Base-by-base conservation (phyloP, 805 yeast genomes). In the Nakazawaea wyomingensis region DNA sequence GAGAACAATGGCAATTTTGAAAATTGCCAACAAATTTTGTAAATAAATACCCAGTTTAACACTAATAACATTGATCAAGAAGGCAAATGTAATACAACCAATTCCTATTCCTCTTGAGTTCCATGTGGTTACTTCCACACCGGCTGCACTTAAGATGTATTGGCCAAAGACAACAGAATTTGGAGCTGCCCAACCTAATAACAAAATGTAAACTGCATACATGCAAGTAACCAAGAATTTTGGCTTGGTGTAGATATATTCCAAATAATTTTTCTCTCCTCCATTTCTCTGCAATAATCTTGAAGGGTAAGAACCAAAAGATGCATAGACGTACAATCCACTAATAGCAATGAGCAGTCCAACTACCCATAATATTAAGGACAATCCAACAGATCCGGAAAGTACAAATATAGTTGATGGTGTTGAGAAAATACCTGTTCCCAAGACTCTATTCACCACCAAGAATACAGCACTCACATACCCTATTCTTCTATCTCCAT, bases 141-240 rank as follows among this genome's bases (percentile, higher is more conserved):
- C 82, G 5, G 90, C 89, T 9, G 95, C 95, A 32, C 74, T 76
- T 47, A 85, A 68, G 47, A 86, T 70, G 63, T 83, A 85, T 55
- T 82, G 83, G 24, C 95, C 95, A 50, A 83, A 83, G 28, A 84
- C 86, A 39, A 84, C 78, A 17, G 90, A 81, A 60, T 85, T 84
- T 60, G 90, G 86, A 9, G 93, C 80, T 18, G 95, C 90, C 87
- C 90, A 86, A 29, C 93, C 93, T 38, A 86, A 66, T 54, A 84
- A 72, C 54, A 86, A 79, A 14, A 80, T 79, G 55, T 84, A 82
- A 2, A 89, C 68, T 0, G 87, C 89, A 49, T 76, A 80, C 66
- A 76, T 68, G 16, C 74, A 76, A 21, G 85, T 80, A 36, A 82
- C 72, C 46, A 86, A 67, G 55, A 81, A 84, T 57, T 67, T 73